Evolutionary conservation across 176 grass and related monocot genomes (phyloP).

Genomic region (Phoenix dactylifera): DNA sequence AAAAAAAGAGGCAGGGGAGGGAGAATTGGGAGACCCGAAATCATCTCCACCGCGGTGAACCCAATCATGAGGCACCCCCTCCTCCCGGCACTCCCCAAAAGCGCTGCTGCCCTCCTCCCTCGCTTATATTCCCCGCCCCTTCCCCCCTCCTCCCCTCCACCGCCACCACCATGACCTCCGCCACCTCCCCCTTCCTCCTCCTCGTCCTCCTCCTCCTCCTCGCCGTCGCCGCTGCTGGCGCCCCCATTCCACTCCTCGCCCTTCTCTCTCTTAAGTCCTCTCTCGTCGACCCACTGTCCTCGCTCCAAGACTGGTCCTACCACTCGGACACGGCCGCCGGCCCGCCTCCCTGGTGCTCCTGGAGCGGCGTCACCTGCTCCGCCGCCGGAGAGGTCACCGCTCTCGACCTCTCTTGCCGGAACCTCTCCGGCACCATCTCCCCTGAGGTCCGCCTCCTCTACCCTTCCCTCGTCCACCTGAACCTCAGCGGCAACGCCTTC

Average conservation of each 20-base stretch:
- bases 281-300: slow-evolving; percentile 37
- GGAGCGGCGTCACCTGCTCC: slow-evolving; percentile 47
- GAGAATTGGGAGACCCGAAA: no score
- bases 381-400: slow-evolving; percentile 35
- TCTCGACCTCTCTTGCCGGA: slow-evolving; percentile 61
- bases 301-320: slow-evolving; percentile 61
- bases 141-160: slow-evolving; percentile 1
- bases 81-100: slow-evolving; percentile 4
- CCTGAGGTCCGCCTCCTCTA: slow-evolving; percentile 39
- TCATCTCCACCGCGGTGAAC: no score
- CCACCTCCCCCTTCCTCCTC: slow-evolving; percentile 6
- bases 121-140: slow-evolving; percentile 41
- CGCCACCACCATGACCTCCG: slow-evolving; percentile 26
- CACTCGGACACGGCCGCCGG: slow-evolving; percentile 20
- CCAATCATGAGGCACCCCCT: no score
- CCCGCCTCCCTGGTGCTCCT: slow-evolving; percentile 70
- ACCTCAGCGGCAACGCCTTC: slow-evolving; percentile 73
- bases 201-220: slow-evolving; percentile 30
- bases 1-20: no score
- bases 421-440: slow-evolving; percentile 63
- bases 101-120: slow-evolving; percentile 1
- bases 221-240: slow-evolving; percentile 29
- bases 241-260: slow-evolving; percentile 49
- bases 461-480: slow-evolving; percentile 44
- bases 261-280: slow-evolving; percentile 62